Evolutionary conservation across 768 basidiomycete species (phyloP), one percentile per base, ranked within the genome.

Genomic region (Dioszegia hungarica): DNA sequence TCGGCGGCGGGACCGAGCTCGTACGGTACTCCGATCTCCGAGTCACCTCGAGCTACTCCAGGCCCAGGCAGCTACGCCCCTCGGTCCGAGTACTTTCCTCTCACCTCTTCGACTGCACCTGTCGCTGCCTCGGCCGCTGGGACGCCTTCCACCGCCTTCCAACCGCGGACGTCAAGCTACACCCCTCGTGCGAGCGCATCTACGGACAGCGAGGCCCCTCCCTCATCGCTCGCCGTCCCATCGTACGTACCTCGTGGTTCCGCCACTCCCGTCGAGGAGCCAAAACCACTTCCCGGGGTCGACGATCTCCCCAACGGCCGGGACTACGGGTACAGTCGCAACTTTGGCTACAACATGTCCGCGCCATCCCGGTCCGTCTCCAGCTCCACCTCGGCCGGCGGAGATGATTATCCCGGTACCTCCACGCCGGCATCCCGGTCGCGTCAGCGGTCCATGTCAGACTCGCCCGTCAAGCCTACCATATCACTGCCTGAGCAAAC

Each of bases 61-160:
- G 11, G 14, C n/a, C 31, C 37, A 22, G n/a, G 39, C 12, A 51
- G 27, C 56, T 31, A 63, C 57, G 56, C 59, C 24, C 61, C 61
- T 40, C 51, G 62, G 9, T 51, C 59, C 14, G 65, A 63, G 12
- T 63, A 66, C 38, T 66, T 66, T 38, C 61, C 64, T 15, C 25
- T 33, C 38, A 59, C 62, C 47, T 25, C 57, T 11, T 24, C 57
- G 15, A n/a, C n/a, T n/a, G 20, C 51, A 19, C 20, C 34, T 28
- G 50, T 34, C 15, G 12, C 55, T 22, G 6, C 44, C 19, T 14
- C 62, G 2, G 14, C 28, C 14, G n/a, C n/a, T n/a, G n/a, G n/a
- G n/a, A n/a, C n/a, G n/a, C 45, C 24, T 27, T 24, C 50, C 22
- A 25, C 49, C 15, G 39, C 54, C 8, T 55, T 55, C 34, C 41